Conservation (phyloP, 495 filamentous ascomycete genomes). For the Annulohypoxylon moriforme region DNA sequence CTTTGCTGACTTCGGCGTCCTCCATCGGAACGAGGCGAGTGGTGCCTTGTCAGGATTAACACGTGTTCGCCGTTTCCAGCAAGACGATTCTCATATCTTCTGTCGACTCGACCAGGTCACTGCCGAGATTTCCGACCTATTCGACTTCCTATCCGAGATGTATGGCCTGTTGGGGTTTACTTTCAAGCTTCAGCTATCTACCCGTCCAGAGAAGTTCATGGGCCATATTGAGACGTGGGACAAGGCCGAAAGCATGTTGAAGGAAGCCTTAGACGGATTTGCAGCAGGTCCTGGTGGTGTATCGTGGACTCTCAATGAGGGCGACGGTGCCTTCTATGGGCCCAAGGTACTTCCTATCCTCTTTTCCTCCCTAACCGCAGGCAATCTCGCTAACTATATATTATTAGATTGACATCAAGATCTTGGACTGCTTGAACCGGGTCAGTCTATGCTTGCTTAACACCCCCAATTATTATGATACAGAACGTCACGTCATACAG, state of each 20-base stretch:
- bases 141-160: slow-evolving; percentile 84
- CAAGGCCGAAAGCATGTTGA: slow-evolving; percentile 81
- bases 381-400: slow-evolving; percentile 1
- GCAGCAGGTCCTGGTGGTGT: slow-evolving; percentile 66
- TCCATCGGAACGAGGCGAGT: slow-evolving; percentile 94
- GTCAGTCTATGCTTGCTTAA: slow-evolving; percentile 37
- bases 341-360: slow-evolving; percentile 60
- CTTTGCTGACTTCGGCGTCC: slow-evolving; percentile 93
- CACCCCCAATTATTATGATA: background rate
- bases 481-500: too few relatives aligned
- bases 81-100: slow-evolving; percentile 97
- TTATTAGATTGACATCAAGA: slow-evolving; percentile 85
- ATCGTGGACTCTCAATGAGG: slow-evolving; percentile 88
- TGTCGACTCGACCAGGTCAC: slow-evolving; percentile 82
- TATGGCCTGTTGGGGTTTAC: slow-evolving; percentile 93
- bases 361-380: background rate
- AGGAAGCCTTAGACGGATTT: slow-evolving; percentile 82
- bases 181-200: slow-evolving; percentile 97
- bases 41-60: slow-evolving; percentile 92
- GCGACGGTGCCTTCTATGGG: slow-evolving; percentile 97
- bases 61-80: slow-evolving; percentile 90
- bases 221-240: slow-evolving; percentile 91
- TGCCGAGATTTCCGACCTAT: slow-evolving; percentile 84
- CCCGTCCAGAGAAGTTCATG: slow-evolving; percentile 90
- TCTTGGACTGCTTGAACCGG: slow-evolving; percentile 73